phyloP scores from a whole-genome alignment of 2,329 filamentous ascomycete genomes.

The Colletotrichum tropicicola region DNA sequence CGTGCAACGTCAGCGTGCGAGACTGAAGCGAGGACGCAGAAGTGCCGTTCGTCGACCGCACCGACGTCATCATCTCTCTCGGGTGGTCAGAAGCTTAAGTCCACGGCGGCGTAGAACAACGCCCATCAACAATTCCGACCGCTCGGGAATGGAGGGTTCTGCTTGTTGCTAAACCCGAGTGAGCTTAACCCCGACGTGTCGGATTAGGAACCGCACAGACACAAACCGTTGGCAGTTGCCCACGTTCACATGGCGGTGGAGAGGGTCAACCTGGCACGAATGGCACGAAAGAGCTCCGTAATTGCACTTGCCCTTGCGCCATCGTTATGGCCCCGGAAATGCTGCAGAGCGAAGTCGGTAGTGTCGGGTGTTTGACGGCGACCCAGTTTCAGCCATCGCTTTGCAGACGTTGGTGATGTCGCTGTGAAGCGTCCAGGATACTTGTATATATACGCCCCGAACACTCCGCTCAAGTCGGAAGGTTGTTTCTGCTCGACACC shows the following conservation, averaged over 20 bases:
- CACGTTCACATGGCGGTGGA: too few relatives aligned
- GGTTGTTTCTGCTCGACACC: neutral
- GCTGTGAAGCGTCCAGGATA: neutral
- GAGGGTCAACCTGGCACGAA: too few relatives aligned
- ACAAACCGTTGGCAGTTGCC: neutral
- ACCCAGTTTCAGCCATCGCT: neutral
- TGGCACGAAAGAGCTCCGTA: too few relatives aligned
- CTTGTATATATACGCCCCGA: neutral
- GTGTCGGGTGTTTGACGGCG: neutral
- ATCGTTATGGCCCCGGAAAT: too few relatives aligned
- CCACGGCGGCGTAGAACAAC: neutral
- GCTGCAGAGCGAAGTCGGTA: neutral
- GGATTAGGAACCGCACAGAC: neutral
- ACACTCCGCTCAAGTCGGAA: neutral
- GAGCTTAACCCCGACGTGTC: neutral
- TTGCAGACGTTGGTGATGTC: neutral
- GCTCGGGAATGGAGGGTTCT: constrained; percentile 15
- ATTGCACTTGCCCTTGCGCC: too few relatives aligned
- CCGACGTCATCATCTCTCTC: neutral
- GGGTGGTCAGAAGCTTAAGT: neutral
- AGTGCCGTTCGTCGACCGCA: too few relatives aligned
- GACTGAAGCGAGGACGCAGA: too few relatives aligned
- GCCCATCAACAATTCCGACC: constrained; percentile 4
- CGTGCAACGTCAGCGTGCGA: too few relatives aligned
- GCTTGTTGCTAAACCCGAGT: constrained; percentile 13